A percentile compares a stretch with the other conserved stretches of the same genome.
These are phyloP conservation scores for Solanum pinnatisectum DNA, from an alignment of 257 asterid genomes.

Conservation along the genomic window DNA sequence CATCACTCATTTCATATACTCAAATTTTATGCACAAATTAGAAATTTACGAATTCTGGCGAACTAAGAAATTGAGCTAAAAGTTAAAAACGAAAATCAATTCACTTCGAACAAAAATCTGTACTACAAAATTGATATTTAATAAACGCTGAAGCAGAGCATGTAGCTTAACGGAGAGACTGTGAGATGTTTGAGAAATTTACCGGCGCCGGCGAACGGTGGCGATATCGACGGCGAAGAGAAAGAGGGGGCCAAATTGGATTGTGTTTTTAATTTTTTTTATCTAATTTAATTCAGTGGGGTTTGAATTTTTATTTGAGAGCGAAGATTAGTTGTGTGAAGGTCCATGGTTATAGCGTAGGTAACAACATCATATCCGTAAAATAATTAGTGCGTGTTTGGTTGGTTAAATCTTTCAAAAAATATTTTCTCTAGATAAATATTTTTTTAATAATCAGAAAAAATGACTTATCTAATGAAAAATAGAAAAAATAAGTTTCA, in stretches of 20 bases:
- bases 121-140: not conserved
- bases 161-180: not conserved
- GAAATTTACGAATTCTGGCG: not conserved
- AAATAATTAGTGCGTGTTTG: not conserved
- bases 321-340: not conserved
- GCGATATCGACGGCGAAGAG: not conserved
- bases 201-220: slow-evolving; percentile 5
- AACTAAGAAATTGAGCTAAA: not conserved
- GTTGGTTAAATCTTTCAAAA: not conserved
- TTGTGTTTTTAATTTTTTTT: not conserved
- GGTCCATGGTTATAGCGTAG: not conserved
- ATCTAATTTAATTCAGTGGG: not conserved
- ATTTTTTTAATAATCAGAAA: not conserved
- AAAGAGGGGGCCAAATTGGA: slow-evolving; percentile 6
- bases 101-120: not conserved
- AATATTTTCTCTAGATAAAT: too few relatives aligned
- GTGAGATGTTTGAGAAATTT: not conserved
- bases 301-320: not conserved
- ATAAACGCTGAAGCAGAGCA: not conserved
- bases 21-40: not conserved
- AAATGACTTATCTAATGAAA: not conserved
- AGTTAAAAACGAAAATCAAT: not conserved
- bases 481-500: not conserved
- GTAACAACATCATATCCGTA: not conserved
- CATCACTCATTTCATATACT: not conserved